A percentile compares a stretch with the other conserved stretches of the same genome.
phyloP scores from a whole-genome alignment of 1,284 basidiomycete genomes.

The Cutaneotrichosporon daszewskae region DNA sequence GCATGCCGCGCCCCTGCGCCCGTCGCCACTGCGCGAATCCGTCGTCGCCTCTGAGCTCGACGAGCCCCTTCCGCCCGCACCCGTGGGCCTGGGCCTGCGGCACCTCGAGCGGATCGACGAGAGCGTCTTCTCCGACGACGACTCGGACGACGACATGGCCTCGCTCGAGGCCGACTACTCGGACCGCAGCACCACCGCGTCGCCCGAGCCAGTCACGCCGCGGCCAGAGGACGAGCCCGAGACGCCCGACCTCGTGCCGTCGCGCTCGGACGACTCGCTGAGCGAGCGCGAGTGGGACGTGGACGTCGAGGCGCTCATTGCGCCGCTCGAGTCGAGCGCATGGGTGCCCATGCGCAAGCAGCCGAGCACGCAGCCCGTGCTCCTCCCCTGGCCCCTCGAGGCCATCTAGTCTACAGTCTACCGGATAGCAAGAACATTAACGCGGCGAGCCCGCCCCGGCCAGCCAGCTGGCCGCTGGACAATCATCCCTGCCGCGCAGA shows the following conservation, averaged over 20 bases:
- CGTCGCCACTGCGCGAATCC: constrained; percentile 25
- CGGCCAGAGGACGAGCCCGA: constrained; percentile 12
- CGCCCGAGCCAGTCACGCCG: constrained; percentile 16
- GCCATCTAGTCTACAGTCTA: too few species aligned
- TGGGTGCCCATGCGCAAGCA: constrained; percentile 1
- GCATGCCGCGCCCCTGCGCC: constrained; percentile 18
- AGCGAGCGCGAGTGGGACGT: constrained; percentile 13
- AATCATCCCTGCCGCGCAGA: too few species aligned
- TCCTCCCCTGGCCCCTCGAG: constrained; percentile 1
- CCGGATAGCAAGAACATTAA: too few species aligned
- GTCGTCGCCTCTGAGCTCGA: constrained; percentile 25
- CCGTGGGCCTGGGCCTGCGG: constrained; percentile 1
- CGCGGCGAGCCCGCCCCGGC: too few species aligned
- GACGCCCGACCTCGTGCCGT: constrained; percentile 4
- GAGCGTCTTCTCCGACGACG: constrained; percentile 1
- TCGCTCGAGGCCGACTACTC: constrained; percentile 13
- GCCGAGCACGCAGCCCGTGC: not conserved
- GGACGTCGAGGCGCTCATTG: too few species aligned
- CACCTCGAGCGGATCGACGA: constrained; percentile 11
- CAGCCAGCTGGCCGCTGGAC: too few species aligned
- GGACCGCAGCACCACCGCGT: constrained; percentile 10
- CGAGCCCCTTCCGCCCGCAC: not conserved
- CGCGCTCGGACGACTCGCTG: constrained; percentile 10
- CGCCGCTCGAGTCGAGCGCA: too few species aligned
- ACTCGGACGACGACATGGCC: constrained; percentile 9